Evolutionary conservation across 2,329 filamentous ascomycete genomes (phyloP).

Genomic region (Trichoderma sp.): DNA sequence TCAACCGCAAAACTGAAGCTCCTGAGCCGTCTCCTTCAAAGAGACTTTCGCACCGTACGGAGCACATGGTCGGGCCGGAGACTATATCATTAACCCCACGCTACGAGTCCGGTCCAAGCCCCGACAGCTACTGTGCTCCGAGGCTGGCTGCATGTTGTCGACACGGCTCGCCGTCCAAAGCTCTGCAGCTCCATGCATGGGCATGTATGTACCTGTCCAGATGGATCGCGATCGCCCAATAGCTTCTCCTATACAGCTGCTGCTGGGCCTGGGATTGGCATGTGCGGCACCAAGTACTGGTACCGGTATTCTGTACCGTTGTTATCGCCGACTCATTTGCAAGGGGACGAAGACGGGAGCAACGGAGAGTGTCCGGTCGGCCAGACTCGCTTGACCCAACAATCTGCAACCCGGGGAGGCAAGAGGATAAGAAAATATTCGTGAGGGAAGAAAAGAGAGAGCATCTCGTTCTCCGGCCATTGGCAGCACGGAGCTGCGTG

Average conservation of each 20-base stretch:
- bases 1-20: neutral
- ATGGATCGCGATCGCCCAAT: conserved; percentile 18
- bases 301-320: neutral
- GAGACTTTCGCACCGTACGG: conserved; percentile 24
- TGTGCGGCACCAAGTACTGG: neutral
- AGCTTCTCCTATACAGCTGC: neutral
- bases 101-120: conserved; percentile 17
- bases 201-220: neutral
- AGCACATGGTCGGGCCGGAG: conserved; percentile 23
- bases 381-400: neutral
- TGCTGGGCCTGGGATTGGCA: neutral
- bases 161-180: conserved; percentile 5
- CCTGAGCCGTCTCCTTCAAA: neutral
- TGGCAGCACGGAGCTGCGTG: neutral
- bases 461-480: neutral
- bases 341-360: neutral
- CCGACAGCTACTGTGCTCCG: conserved; percentile 14
- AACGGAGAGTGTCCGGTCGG: neutral
- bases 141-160: neutral
- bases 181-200: neutral
- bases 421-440: neutral
- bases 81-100: conserved; percentile 5
- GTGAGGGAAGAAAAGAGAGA: neutral
- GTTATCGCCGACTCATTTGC: conserved; percentile 15
- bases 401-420: neutral